These are phyloP conservation scores for Serpula lacrymans DNA, from an alignment of 768 basidiomycete genomes.

Conservation along the genomic window DNA sequence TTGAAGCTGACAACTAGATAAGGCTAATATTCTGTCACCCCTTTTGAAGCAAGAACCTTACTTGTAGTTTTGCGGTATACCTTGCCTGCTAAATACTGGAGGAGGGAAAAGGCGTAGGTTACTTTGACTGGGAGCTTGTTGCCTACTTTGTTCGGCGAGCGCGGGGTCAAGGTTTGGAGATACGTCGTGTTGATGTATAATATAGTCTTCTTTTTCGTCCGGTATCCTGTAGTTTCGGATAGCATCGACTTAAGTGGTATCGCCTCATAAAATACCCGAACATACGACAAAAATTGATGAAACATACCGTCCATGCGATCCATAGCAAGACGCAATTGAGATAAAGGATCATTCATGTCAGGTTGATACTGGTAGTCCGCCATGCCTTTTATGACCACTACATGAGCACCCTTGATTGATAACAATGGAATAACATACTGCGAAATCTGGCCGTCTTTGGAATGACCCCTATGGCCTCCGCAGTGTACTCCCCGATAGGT, in stretches of 20 bases:
- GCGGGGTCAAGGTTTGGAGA: conserved; percentile 52
- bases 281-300: background rate
- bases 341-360: conserved; percentile 63
- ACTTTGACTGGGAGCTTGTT: conserved; percentile 34
- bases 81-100: conserved; percentile 83
- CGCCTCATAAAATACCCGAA: conserved; percentile 6
- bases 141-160: conserved; percentile 20
- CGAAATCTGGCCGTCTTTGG: conserved; percentile 86
- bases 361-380: conserved; percentile 91
- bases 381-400: conserved; percentile 58
- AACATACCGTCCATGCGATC: conserved; percentile 75
- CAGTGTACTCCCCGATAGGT: conserved; percentile 65
- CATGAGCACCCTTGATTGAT: background rate
- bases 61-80: conserved; percentile 80
- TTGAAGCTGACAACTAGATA: conserved; percentile 67
- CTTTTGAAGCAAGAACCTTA: conserved; percentile 26
- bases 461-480: conserved; percentile 70
- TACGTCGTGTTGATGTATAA: conserved; percentile 25
- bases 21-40: background rate
- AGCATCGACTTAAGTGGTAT: conserved; percentile 53
- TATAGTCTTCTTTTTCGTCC: conserved; percentile 64
- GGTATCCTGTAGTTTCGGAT: conserved; percentile 71
- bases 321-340: conserved; percentile 70
- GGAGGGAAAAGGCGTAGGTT: conserved; percentile 81
- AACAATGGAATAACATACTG: conserved; percentile 48